Conservation (phyloP, 306 rosid species). For the Luffa aegyptiaca region DNA sequence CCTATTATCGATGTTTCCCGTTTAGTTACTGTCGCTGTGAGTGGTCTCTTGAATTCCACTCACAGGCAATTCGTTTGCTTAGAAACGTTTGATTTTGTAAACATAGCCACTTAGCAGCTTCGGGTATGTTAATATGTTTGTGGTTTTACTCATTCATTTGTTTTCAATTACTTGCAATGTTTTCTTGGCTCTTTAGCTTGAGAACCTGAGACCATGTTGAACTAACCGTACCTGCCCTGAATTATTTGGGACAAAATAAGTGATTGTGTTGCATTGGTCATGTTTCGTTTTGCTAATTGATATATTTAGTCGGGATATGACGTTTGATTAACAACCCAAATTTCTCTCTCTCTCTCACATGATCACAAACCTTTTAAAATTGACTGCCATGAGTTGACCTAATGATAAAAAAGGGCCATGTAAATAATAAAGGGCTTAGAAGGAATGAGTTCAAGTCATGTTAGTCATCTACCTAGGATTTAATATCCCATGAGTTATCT, state of each 20-base stretch:
- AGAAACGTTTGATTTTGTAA: neutral
- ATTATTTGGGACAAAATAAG: neutral
- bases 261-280: neutral
- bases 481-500: no score
- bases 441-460: no score
- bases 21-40: neutral
- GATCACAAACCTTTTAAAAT: neutral
- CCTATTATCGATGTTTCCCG: conserved; percentile 40
- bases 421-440: no score
- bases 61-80: neutral
- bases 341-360: neutral
- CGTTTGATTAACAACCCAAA: neutral
- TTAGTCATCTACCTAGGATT: no score
- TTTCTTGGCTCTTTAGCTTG: neutral
- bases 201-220: neutral
- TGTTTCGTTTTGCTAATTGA: neutral
- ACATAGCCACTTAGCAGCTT: neutral
- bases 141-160: neutral
- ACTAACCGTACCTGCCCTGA: neutral
- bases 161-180: neutral
- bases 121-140: neutral
- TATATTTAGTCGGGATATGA: neutral
- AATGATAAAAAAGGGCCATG: no score
- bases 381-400: no score
- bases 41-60: neutral